phyloP scores from a whole-genome alignment of 805 yeast species.

The Sugiyamaella lignohabitans region DNA sequence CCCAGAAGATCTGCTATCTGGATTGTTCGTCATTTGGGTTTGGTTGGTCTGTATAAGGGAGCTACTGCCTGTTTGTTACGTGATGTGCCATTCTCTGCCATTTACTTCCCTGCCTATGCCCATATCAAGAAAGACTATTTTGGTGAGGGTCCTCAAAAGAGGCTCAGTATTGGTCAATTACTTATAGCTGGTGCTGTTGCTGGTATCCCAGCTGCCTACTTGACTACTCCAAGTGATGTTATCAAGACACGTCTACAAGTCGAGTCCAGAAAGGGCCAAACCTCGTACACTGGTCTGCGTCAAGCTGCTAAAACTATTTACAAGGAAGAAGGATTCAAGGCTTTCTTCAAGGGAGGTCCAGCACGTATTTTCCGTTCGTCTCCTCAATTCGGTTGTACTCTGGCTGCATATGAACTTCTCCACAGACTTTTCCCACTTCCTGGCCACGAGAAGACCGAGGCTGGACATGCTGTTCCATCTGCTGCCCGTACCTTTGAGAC shows the following conservation, averaged over 20 bases:
- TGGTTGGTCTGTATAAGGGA: slow-evolving; percentile 85
- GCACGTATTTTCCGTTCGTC: slow-evolving; percentile 93
- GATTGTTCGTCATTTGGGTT: slow-evolving; percentile 72
- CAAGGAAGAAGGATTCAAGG: slow-evolving; percentile 74
- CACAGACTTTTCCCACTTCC: slow-evolving; percentile 71
- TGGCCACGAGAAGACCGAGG: slow-evolving; percentile 35
- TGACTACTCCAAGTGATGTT: slow-evolving; percentile 96
- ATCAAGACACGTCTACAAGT: slow-evolving; percentile 92
- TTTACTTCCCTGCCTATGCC: slow-evolving; percentile 95
- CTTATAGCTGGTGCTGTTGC: slow-evolving; percentile 87
- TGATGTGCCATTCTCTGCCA: slow-evolving; percentile 95
- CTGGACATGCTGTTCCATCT: slow-evolving; percentile 38
- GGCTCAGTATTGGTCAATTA: slow-evolving; percentile 75
- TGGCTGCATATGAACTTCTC: slow-evolving; percentile 93
- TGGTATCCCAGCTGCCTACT: slow-evolving; percentile 95
- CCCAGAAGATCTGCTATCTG: slow-evolving; percentile 55
- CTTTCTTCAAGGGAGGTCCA: slow-evolving; percentile 93
- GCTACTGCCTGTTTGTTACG: slow-evolving; percentile 84
- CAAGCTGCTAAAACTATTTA: slow-evolving; percentile 72
- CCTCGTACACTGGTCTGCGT: slow-evolving; percentile 64
- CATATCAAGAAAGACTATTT: slow-evolving; percentile 79
- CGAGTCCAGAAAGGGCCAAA: slow-evolving; percentile 69
- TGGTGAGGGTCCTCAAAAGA: slow-evolving; percentile 70
- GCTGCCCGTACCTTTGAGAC: slow-evolving; percentile 25
- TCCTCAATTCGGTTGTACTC: slow-evolving; percentile 95